phyloP scores from a whole-genome alignment of 441 rosid species.

The Daphne laureola region DNA sequence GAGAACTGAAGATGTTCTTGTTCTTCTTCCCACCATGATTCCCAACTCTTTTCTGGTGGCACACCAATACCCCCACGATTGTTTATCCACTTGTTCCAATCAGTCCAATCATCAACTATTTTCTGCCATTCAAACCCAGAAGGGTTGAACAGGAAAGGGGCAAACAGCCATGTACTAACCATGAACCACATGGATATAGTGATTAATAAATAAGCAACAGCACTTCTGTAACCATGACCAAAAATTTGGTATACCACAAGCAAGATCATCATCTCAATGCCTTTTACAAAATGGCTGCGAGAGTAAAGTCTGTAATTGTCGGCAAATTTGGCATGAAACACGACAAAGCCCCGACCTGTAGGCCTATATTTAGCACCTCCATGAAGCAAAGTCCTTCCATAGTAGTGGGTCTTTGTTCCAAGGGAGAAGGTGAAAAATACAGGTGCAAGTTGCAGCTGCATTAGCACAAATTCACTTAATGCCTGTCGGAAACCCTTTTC shows the following conservation, averaged over 20 bases:
- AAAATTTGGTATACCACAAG: conserved; percentile 84
- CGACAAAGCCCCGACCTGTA: conserved; percentile 98
- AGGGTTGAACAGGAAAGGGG: conserved; percentile 98
- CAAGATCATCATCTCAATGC: conserved; percentile 91
- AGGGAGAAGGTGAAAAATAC: conserved; percentile 99
- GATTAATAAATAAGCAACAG: conserved; percentile 78
- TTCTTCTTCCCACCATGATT: conserved; percentile 99
- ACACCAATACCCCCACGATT: conserved; percentile 97
- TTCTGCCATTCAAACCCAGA: conserved; percentile 99
- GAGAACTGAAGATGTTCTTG: conserved; percentile 90
- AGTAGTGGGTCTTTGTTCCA: conserved; percentile 96
- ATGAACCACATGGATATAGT: conserved; percentile 98
- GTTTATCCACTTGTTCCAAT: conserved; percentile 97
- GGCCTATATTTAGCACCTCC: conserved; percentile 98
- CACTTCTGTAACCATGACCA: conserved; percentile 81
- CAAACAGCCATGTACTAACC: conserved; percentile 99
- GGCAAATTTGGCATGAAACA: conserved; percentile 98
- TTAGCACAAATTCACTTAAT: conserved; percentile 87
- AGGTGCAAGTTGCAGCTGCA: conserved; percentile 97
- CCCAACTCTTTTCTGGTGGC: conserved; percentile 98
- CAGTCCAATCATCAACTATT: conserved; percentile 99
- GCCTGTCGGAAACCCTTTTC: conserved; percentile 98
- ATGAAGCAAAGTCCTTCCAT: conserved; percentile 92
- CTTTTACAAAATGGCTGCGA: conserved; percentile 97
- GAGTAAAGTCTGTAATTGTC: conserved; percentile 96